Conservation (phyloP, 768 basidiomycete genomes). For the Collybiopsis confluens region DNA sequence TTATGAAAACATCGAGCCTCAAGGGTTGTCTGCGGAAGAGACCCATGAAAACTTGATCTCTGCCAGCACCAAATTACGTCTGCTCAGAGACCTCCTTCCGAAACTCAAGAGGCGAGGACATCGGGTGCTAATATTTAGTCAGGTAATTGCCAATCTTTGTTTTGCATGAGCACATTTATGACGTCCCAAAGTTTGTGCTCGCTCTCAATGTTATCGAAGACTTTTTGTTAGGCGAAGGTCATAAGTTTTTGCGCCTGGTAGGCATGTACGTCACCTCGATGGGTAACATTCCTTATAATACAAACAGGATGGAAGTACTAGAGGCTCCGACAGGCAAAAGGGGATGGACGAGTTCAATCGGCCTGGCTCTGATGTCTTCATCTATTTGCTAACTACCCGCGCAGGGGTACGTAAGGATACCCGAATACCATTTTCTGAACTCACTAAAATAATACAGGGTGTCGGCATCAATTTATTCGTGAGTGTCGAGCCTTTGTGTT, state of each 20-base stretch:
- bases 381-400: conserved; percentile 88
- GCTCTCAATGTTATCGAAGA: conserved; percentile 87
- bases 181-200: conserved; percentile 67
- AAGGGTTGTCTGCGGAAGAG: conserved; percentile 48
- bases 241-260: conserved; percentile 77
- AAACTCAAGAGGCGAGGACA: conserved; percentile 84
- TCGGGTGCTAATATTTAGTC: conserved; percentile 88
- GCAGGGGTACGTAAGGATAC: conserved; percentile 55
- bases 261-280: background rate
- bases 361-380: conserved; percentile 80
- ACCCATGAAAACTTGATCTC: conserved; percentile 78
- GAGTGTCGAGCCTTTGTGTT: conserved; percentile 10
- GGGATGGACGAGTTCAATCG: conserved; percentile 95
- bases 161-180: background rate
- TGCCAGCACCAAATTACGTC: conserved; percentile 79
- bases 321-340: conserved; percentile 82
- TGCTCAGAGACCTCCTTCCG: conserved; percentile 74
- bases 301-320: conserved; percentile 82
- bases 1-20: conserved; percentile 77
- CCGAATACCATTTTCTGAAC: background rate
- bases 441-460: conserved; percentile 37
- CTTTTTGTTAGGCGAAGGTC: conserved; percentile 76
- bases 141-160: conserved; percentile 42
- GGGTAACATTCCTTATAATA: conserved; percentile 1
- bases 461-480: conserved; percentile 84